Conservation (phyloP, 306 rosid genomes). For the Ammopiptanthus mongolicus region DNA sequence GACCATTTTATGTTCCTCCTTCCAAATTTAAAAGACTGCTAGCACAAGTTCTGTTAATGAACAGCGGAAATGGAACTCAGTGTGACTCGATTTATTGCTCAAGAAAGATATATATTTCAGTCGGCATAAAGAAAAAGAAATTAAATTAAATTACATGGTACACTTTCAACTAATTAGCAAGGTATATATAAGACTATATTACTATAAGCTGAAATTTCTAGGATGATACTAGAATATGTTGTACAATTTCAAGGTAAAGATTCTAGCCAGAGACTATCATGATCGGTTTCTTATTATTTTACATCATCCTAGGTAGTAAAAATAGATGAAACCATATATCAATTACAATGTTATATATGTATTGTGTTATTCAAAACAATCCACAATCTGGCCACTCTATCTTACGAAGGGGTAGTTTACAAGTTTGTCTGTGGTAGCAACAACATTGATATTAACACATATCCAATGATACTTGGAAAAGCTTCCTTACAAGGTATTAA, state of each 20-base stretch:
- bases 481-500: conserved; percentile 1
- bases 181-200: background rate
- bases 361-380: conserved; percentile 7
- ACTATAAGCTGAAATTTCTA: background rate
- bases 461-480: conserved; percentile 20
- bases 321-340: conserved; percentile 14
- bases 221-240: background rate
- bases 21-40: background rate
- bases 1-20: background rate
- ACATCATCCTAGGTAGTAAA: conserved; percentile 16
- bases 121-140: background rate
- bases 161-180: background rate
- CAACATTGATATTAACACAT: background rate
- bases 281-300: background rate
- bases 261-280: background rate
- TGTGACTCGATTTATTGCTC: background rate
- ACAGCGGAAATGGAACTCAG: background rate
- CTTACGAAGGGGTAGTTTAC: conserved; percentile 9
- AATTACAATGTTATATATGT: conserved; percentile 3
- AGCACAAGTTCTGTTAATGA: background rate
- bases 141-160: background rate
- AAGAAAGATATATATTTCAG: background rate
- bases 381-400: conserved; percentile 6
- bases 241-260: background rate
- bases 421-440: background rate